phyloP scores from a whole-genome alignment of 2,329 filamentous ascomycete species.

The Cladophialophora chaetospira region DNA sequence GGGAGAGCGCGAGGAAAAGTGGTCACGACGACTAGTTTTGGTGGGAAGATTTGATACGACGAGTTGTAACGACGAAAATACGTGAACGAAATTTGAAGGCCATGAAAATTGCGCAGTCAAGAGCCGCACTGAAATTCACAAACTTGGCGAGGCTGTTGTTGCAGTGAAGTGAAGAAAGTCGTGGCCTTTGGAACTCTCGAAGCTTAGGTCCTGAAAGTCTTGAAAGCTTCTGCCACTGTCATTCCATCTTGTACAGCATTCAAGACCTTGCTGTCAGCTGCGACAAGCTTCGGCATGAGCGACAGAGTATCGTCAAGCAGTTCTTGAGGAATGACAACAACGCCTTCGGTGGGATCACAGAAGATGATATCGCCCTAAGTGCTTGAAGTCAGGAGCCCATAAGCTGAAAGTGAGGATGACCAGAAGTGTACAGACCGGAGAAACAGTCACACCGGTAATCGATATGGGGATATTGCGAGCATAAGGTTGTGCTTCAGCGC shows the following conservation, averaged over 20 bases:
- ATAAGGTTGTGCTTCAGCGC: slow-evolving; percentile 47
- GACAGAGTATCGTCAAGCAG: slow-evolving; percentile 63
- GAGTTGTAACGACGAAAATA: not conserved
- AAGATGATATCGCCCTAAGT: slow-evolving; percentile 69
- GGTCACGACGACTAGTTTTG: not conserved
- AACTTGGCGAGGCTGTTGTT: not conserved
- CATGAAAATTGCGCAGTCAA: too few species aligned
- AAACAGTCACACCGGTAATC: slow-evolving; percentile 45
- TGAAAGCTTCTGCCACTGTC: slow-evolving; percentile 67
- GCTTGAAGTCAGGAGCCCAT: not conserved
- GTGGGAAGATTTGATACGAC: not conserved
- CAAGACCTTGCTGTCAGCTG: slow-evolving; percentile 63
- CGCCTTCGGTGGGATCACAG: slow-evolving; percentile 68
- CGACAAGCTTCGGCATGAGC: slow-evolving; percentile 56
- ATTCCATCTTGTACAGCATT: slow-evolving; percentile 64
- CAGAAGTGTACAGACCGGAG: slow-evolving; percentile 38
- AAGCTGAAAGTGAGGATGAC: not conserved
- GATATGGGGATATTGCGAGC: slow-evolving; percentile 44
- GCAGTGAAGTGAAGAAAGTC: not conserved
- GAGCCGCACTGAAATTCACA: not conserved
- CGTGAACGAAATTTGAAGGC: not conserved
- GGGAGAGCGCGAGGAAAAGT: not conserved
- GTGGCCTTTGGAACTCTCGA: not conserved
- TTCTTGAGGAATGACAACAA: slow-evolving; percentile 66
- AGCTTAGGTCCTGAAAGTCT: slow-evolving; percentile 39